These are phyloP conservation scores for Gloeopeniophorella convolvens DNA, from an alignment of 768 basidiomycete species.

Conservation along the genomic window DNA sequence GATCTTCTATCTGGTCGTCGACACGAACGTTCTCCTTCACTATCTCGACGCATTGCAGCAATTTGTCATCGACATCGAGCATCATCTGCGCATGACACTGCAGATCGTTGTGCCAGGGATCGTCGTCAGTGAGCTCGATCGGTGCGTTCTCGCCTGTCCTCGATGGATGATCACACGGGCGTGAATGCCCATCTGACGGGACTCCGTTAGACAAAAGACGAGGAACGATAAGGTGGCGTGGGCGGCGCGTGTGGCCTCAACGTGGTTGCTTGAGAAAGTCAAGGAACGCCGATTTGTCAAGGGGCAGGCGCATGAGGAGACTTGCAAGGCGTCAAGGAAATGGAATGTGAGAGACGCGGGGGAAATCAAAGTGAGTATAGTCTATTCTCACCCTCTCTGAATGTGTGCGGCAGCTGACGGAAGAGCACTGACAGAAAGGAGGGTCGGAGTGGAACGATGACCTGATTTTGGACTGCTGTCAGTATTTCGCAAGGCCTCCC, in stretches of 20 bases:
- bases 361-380: constrained; percentile 33
- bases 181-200: not conserved
- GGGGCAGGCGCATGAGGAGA: constrained; percentile 59
- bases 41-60: constrained; percentile 56
- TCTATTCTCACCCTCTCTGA: not conserved
- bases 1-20: constrained; percentile 52
- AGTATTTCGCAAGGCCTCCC: constrained; percentile 41
- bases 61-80: constrained; percentile 59
- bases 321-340: constrained; percentile 50
- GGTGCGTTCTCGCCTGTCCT: constrained; percentile 35
- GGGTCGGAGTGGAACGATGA: constrained; percentile 49
- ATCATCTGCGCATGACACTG: constrained; percentile 40
- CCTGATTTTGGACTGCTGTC: constrained; percentile 70
- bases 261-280: constrained; percentile 59
- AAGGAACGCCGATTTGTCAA: constrained; percentile 49
- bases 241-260: constrained; percentile 38
- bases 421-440: constrained; percentile 23
- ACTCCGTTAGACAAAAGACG: constrained; percentile 6
- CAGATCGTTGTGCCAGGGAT: constrained; percentile 61
- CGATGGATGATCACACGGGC: no score
- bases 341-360: constrained; percentile 48
- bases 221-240: constrained; percentile 16
- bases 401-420: not conserved
- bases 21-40: constrained; percentile 74
- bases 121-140: constrained; percentile 74